A percentile compares a stretch with the other conserved stretches of the same genome.
Evolutionary conservation across 202 grass and related monocot genomes (phyloP).

Genomic region (Panicum hallii): DNA sequence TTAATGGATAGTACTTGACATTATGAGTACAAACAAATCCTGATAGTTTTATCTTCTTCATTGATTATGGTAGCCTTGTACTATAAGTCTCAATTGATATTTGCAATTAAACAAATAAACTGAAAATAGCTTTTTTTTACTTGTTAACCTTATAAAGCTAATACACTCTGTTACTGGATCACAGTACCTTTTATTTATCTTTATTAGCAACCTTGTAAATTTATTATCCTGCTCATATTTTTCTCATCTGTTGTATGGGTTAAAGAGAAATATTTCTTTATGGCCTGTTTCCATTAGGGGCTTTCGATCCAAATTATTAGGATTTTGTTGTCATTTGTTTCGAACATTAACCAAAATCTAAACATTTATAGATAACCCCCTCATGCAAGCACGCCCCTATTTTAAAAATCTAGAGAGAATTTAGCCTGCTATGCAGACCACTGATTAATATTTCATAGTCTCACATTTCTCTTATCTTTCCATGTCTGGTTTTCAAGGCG

Average conservation of each 20-base stretch:
- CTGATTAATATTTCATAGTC: background rate
- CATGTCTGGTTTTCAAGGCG: background rate
- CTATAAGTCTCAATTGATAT: background rate
- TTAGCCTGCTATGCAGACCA: background rate
- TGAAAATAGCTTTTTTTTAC: background rate
- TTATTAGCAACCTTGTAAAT: constrained; percentile 5
- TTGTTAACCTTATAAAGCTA: constrained; percentile 27
- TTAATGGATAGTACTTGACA: background rate
- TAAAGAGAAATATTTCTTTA: background rate
- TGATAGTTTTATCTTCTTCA: background rate
- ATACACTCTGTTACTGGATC: background rate
- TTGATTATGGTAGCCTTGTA: constrained; percentile 28
- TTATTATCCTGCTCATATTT: constrained; percentile 17
- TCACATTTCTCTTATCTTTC: constrained; percentile 10
- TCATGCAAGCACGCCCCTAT: background rate
- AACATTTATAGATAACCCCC: background rate
- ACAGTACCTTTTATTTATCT: constrained; percentile 6
- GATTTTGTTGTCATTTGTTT: constrained; percentile 1
- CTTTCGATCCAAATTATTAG: too few relatives aligned
- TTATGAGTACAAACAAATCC: constrained; percentile 1
- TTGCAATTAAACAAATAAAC: background rate
- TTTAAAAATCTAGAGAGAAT: background rate
- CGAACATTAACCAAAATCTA: background rate
- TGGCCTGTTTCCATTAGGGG: background rate
- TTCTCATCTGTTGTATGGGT: background rate